Evolutionary conservation across 176 grass and related monocot genomes (phyloP).

Genomic region (Microstegium vimineum): DNA sequence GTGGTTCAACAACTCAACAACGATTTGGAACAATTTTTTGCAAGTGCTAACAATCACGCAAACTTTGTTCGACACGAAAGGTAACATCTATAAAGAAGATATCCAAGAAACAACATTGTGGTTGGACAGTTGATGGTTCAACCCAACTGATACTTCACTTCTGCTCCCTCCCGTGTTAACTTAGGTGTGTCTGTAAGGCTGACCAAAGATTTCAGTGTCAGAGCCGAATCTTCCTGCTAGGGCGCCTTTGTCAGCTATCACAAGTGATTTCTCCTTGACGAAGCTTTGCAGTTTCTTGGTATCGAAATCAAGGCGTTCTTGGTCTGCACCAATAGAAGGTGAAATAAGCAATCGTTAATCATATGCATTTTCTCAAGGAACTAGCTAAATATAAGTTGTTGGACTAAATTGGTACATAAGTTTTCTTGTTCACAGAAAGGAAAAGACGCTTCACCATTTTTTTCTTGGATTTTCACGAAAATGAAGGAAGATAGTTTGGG

Average conservation of each 20-base stretch:
- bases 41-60: no score
- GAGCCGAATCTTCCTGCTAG: no score
- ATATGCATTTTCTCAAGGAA: background rate
- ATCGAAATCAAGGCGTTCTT: no score
- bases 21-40: no score
- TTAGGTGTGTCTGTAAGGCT: conserved; percentile 12
- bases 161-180: no score
- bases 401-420: background rate
- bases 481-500: background rate
- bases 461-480: background rate
- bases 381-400: background rate
- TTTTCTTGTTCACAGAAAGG: background rate
- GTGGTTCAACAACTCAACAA: no score
- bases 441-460: background rate
- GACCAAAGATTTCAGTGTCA: no score
- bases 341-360: background rate
- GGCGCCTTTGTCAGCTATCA: no score
- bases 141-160: no score
- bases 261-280: conserved; percentile 57
- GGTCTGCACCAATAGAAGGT: conserved; percentile 40
- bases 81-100: background rate
- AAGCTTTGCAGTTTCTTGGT: conserved; percentile 54
- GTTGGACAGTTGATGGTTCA: no score
- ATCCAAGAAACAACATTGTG: background rate
- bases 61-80: no score